A percentile compares a stretch with the other conserved stretches of the same genome.
These are phyloP conservation scores for Cystofilobasidium capitatum DNA, from an alignment of 768 basidiomycete species.

Conservation along the genomic window DNA sequence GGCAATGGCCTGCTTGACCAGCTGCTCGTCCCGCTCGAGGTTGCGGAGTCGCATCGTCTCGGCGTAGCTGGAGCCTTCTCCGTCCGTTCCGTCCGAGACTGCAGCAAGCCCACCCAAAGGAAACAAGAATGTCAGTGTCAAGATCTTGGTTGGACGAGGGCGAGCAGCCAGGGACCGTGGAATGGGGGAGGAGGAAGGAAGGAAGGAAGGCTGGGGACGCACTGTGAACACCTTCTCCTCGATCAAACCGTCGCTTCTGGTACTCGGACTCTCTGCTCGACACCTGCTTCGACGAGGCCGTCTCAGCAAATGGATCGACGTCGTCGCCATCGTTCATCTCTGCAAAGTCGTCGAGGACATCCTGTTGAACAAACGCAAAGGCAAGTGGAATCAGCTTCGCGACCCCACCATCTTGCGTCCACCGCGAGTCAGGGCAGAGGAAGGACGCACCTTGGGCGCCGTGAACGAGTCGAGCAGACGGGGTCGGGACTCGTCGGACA, in stretches of 20 bases:
- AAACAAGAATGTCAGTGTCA: not conserved
- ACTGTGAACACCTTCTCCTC: constrained; percentile 48
- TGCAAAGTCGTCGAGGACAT: constrained; percentile 85
- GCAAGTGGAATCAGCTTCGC: not conserved
- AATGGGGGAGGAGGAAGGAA: not conserved
- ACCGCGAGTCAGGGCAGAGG: not conserved
- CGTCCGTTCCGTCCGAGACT: constrained; percentile 50
- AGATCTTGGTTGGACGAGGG: not conserved
- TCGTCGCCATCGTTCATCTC: constrained; percentile 90
- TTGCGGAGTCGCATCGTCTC: constrained; percentile 87
- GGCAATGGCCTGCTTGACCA: constrained; percentile 73
- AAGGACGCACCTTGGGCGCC: constrained; percentile 23
- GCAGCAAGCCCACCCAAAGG: not conserved
- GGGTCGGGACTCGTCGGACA: constrained; percentile 5
- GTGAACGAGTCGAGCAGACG: constrained; percentile 24
- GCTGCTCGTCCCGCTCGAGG: constrained; percentile 84
- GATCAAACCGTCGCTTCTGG: constrained; percentile 79
- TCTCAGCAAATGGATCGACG: constrained; percentile 60
- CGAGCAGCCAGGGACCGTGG: not conserved
- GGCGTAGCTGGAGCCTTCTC: constrained; percentile 69
- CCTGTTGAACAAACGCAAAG: constrained; percentile 49
- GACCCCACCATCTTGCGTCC: too few relatives aligned
- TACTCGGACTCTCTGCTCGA: constrained; percentile 89
- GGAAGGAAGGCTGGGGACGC: constrained; percentile 6
- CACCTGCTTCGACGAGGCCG: constrained; percentile 84